Evolutionary conservation across 176 grass and related monocot species (phyloP), one percentile per base, ranked within the genome.

Genomic region (Juncus effusus): DNA sequence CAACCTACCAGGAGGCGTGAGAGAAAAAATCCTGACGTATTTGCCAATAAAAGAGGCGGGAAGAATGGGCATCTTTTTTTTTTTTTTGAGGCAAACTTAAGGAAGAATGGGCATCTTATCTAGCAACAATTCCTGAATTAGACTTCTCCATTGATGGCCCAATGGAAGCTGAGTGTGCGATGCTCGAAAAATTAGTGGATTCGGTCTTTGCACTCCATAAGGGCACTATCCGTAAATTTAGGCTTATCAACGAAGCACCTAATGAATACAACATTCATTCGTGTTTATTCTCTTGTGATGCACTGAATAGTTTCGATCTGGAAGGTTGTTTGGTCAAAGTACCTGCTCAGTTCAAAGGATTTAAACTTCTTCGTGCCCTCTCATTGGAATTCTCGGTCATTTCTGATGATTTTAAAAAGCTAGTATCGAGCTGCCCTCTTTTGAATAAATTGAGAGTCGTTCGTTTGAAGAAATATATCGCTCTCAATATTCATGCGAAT

Each of bases 61-160:
- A 28, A 28, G 19, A 28, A 28, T 28, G n/a, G n/a, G n/a, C n/a
- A n/a, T n/a, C n/a, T n/a, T n/a, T n/a, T n/a, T n/a, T n/a, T n/a
- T n/a, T n/a, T n/a, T n/a, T n/a, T n/a, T n/a, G n/a, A n/a, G n/a
- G n/a, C n/a, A n/a, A n/a, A n/a, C n/a, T n/a, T n/a, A n/a, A n/a
- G 61, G 35, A 38, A 13, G 61, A 65, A 65, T 37, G 42, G 40
- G 62, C 40, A 40, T 65, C 62, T 65, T 40, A 65, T 65, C 62
- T 13, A 65, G 19, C 19, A 28, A 28, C 1, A 28, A 28, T 28
- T 28, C 19, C 19, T 28, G 62, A 5, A 65, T n/a, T 65, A 6
- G 62, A 65, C 35, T n/a, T 65, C 37, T 65, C 4, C 40, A 13
- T 65, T 16, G 62, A 13, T 38, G 13, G 5, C 12, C 7, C n/a